Evolutionary conservation across 495 filamentous ascomycete genomes (phyloP), one percentile per base, ranked within the genome.

Genomic region (Aspergillus indologenus): DNA sequence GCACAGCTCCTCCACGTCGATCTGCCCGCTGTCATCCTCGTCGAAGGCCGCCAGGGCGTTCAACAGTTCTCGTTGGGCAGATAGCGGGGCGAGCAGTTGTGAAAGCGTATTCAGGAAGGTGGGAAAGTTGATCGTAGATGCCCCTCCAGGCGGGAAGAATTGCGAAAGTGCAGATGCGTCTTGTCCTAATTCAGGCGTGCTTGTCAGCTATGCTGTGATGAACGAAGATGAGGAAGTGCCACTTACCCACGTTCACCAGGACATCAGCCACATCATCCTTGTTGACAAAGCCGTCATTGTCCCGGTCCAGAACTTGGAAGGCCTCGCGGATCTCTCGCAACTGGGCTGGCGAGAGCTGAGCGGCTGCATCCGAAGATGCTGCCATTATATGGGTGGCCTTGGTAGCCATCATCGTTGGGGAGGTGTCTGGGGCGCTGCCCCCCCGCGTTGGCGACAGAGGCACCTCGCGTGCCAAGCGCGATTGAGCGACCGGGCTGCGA

Each of bases 31-130:
- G 70, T 98, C 94, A 62, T 95, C 90, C 61, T 95, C 90, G 65
- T 98, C 94, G 63, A 98, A 98, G 0, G 95, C 95, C 11, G 89
- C 88, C 61, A 98, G 90, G 0, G 95, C 94, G 6, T 89, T 90
- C 2, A 88, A 65, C 0, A 98, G 82, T 60, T 98, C 94, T 20
- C 84, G 79, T 14, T 83, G 83, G 3, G 87, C 84, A 0, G 88
- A 91, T 18, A 97, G 75, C 0, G 84, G 81, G 0, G 83, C 81
- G n/a, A 98, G 75, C 0, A 89, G 79, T 9, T 79, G 75, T 0
- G 91, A 87, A 7, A 98, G 78, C 8, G 84, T 86, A 61, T 87
- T 90, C 17, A 98, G 80, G 68, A 93, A 98, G 2, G 85, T 80
- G 1, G 92, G 88, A 44, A 98, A 85, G 50, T 88, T 91, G 64